phyloP scores from a whole-genome alignment of 2,329 filamentous ascomycete species.

The Clonostachys rosea region DNA sequence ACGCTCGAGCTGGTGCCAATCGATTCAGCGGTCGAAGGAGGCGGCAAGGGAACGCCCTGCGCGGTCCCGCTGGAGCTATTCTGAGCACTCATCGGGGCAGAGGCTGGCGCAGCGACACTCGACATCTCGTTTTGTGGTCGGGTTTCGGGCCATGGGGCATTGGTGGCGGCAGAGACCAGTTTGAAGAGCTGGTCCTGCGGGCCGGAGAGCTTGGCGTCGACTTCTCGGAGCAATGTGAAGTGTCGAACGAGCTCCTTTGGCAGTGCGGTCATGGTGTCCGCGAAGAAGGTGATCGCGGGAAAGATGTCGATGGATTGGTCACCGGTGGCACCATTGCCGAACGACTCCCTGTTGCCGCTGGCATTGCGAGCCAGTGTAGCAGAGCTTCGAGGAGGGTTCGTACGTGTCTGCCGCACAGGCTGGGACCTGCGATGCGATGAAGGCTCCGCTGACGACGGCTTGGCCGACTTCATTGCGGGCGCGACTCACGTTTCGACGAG shows the following conservation, averaged over 20 bases:
- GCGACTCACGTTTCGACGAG: too few relatives aligned
- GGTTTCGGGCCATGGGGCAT: conserved; percentile 40
- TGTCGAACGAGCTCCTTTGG: conserved; percentile 94
- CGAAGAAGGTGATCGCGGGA: conserved; percentile 69
- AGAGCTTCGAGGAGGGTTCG: conserved; percentile 55
- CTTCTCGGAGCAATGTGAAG: conserved; percentile 93
- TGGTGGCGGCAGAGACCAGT: conserved; percentile 63
- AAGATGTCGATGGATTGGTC: conserved; percentile 64
- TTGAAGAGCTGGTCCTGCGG: conserved; percentile 79
- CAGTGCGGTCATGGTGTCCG: conserved; percentile 85
- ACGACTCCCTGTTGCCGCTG: conserved; percentile 34
- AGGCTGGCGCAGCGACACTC: conserved; percentile 32
- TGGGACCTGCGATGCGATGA: conserved; percentile 55
- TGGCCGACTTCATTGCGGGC: conserved; percentile 50
- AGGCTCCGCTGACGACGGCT: conserved; percentile 33
- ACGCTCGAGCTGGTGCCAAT: conserved; percentile 33
- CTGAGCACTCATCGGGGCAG: conserved; percentile 43
- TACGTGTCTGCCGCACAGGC: conserved; percentile 60
- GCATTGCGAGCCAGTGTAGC: conserved; percentile 38
- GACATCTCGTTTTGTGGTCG: conserved; percentile 21
- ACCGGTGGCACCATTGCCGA: conserved; percentile 31
- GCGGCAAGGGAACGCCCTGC: conserved; percentile 26
- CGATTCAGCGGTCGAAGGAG: conserved; percentile 36
- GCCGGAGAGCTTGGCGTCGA: conserved; percentile 92
- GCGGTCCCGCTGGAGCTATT: conserved; percentile 38